Evolutionary conservation across 148 eudicot genomes (phyloP).

Genomic region (Rhododendron ferrugineum): DNA sequence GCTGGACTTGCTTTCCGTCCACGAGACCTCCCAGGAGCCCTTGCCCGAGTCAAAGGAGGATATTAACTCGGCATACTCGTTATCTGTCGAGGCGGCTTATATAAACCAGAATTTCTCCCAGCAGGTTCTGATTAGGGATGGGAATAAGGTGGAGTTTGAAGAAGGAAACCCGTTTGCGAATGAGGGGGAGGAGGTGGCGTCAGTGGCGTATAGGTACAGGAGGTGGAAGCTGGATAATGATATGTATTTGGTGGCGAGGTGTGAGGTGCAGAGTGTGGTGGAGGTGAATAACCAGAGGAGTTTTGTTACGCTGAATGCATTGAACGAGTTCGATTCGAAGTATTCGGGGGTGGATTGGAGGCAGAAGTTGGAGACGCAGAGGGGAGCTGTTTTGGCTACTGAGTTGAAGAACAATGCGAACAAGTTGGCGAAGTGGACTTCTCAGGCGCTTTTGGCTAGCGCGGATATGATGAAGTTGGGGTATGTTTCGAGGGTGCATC

Average conservation of each 20-base stretch:
- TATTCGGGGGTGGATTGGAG: conserved; percentile 96
- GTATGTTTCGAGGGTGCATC: conserved; percentile 92
- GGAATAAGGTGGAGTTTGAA: conserved; percentile 75
- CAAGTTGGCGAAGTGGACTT: conserved; percentile 94
- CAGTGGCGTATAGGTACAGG: conserved; percentile 82
- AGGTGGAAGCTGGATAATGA: conserved; percentile 88
- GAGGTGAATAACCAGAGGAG: conserved; percentile 62
- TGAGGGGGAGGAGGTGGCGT: conserved; percentile 90
- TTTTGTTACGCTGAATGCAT: conserved; percentile 69
- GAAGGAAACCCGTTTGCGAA: conserved; percentile 87
- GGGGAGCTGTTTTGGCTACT: conserved; percentile 95
- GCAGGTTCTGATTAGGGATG: conserved; percentile 78
- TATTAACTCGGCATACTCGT: conserved; percentile 70
- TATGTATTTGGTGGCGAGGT: conserved; percentile 67
- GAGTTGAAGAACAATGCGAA: conserved; percentile 95
- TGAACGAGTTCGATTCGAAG: conserved; percentile 92
- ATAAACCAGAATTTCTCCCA: conserved; percentile 94
- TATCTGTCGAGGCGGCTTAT: conserved; percentile 85
- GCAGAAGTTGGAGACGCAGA: conserved; percentile 89
- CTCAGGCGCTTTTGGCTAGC: conserved; percentile 71
- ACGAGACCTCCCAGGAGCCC: conserved; percentile 92
- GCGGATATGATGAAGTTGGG: conserved; percentile 99
- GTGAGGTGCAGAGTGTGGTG: conserved; percentile 79
- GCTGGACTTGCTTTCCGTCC: conserved; percentile 62
- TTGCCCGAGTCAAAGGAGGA: conserved; percentile 86